Conservation (phyloP, 2,329 filamentous ascomycete species). For the Lachnellula arida region DNA sequence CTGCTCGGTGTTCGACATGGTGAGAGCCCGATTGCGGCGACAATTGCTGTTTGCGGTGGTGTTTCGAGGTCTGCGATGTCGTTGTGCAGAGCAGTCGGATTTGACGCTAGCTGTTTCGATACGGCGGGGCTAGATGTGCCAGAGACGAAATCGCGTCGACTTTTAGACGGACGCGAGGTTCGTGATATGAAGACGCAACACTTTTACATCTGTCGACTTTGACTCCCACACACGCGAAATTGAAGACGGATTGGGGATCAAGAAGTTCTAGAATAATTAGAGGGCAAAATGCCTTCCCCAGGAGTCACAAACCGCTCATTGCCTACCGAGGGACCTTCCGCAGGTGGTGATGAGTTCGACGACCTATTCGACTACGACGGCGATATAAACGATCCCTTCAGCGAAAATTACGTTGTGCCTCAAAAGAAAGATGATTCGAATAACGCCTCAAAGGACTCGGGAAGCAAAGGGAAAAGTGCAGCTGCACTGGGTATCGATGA, state of each 20-base stretch:
- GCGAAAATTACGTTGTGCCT: slow-evolving; percentile 20
- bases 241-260: background rate
- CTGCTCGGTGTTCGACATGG: slow-evolving; percentile 34
- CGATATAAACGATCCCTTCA: slow-evolving; percentile 26
- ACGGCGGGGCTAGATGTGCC: background rate
- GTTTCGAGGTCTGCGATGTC: slow-evolving; percentile 11
- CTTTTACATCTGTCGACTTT: slow-evolving; percentile 5
- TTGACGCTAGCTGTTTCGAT: slow-evolving; percentile 14
- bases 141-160: slow-evolving; percentile 12
- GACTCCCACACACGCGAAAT: slow-evolving; percentile 11
- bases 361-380: slow-evolving; percentile 74
- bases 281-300: slow-evolving; percentile 15
- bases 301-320: slow-evolving; percentile 16
- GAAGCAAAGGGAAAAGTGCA: slow-evolving; percentile 40
- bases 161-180: slow-evolving; percentile 11
- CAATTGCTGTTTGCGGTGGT: slow-evolving; percentile 24
- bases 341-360: slow-evolving; percentile 44
- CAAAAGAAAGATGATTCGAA: slow-evolving; percentile 30
- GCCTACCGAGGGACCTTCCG: slow-evolving; percentile 24
- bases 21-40: slow-evolving; percentile 25
- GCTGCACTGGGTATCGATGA: slow-evolving; percentile 74
- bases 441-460: slow-evolving; percentile 38
- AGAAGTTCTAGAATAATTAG: background rate
- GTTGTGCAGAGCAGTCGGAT: slow-evolving; percentile 6
- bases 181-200: background rate